Evolutionary conservation across 306 rosid species (phyloP).

Genomic region (Fragaria iinumae): DNA sequence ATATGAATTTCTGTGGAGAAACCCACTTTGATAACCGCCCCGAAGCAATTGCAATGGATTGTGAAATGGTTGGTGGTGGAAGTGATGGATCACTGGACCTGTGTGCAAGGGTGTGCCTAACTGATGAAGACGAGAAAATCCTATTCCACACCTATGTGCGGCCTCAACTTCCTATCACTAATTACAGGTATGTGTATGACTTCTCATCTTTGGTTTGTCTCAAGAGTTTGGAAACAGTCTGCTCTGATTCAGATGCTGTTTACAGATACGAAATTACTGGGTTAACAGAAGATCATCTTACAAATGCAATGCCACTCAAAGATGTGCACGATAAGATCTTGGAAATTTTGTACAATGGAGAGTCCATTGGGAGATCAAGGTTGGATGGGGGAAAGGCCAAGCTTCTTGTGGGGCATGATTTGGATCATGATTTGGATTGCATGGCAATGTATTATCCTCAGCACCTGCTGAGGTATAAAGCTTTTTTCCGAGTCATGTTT

Average conservation of each 20-base stretch:
- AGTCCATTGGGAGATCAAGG: slow-evolving; percentile 48
- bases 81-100: slow-evolving; percentile 78
- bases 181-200: slow-evolving; percentile 52
- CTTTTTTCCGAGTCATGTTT: not conserved
- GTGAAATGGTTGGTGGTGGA: slow-evolving; percentile 94
- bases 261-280: slow-evolving; percentile 70
- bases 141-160: slow-evolving; percentile 63
- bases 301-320: slow-evolving; percentile 64
- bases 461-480: slow-evolving; percentile 65
- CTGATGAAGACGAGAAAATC: slow-evolving; percentile 74
- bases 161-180: slow-evolving; percentile 58
- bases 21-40: slow-evolving; percentile 25
- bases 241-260: slow-evolving; percentile 8
- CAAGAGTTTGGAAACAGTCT: not conserved
- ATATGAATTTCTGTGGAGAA: slow-evolving; percentile 28
- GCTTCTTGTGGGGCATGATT: slow-evolving; percentile 83
- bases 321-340: slow-evolving; percentile 60
- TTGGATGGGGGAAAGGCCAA: slow-evolving; percentile 67
- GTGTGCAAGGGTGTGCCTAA: slow-evolving; percentile 75
- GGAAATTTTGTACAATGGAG: slow-evolving; percentile 67
- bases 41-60: slow-evolving; percentile 66
- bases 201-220: slow-evolving; percentile 24
- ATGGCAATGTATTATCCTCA: slow-evolving; percentile 61
- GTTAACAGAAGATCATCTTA: slow-evolving; percentile 65
- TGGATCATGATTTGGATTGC: slow-evolving; percentile 74